Evolutionary conservation across 2,329 filamentous ascomycete species (phyloP), one percentile per base, ranked within the genome.

Genomic region (Aureobasidium sp.): DNA sequence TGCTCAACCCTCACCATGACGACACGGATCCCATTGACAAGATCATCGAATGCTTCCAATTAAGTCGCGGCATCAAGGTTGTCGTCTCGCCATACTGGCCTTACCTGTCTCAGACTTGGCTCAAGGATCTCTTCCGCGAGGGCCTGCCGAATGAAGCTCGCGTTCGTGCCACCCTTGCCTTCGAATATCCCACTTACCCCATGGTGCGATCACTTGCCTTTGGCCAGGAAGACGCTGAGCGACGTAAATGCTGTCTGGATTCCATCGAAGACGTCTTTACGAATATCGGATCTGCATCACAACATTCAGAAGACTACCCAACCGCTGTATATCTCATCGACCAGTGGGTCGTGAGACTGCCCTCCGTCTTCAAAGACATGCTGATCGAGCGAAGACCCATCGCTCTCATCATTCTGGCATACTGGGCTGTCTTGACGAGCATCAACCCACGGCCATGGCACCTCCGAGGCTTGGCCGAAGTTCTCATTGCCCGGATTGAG

Each of bases 11-110:
- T 25, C 40, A 47, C 15, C 50, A 55, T 29, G 42, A 57, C 17
- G 49, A 55, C 19, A 45, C 43, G 1, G 55, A 59, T 27, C 59
- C 59, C 1, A 55, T 61, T 19, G 51, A 54, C n/a, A 51, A 61
- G n/a, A 54, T 61, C 17, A n/a, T 61, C 11, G 42, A 51, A 21
- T 61, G 49, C 25, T 61, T 61, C 17, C 59, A 61, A 23, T 9
- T 61, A n/a, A 35, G 46, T 23, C 21, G 50, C 33, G 59, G 59
- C 17, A 57, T 61, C 23, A 46, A 57, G 25, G 17, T 55, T 21
- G 50, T 61, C 1, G 43, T 61, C 3, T 50, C 42, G 15, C 38
- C 38, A 17, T 7, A 49, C 27, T 61, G 59, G 59, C n/a, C 38
- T 8, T 55, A 61, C 11, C 19, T 61, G 15, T 6, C 13, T 15